Evolutionary conservation across 371 early-diverging fungal species (phyloP), one percentile per base, ranked within the genome.

Genomic region (Zopfochytrium polystomum): DNA sequence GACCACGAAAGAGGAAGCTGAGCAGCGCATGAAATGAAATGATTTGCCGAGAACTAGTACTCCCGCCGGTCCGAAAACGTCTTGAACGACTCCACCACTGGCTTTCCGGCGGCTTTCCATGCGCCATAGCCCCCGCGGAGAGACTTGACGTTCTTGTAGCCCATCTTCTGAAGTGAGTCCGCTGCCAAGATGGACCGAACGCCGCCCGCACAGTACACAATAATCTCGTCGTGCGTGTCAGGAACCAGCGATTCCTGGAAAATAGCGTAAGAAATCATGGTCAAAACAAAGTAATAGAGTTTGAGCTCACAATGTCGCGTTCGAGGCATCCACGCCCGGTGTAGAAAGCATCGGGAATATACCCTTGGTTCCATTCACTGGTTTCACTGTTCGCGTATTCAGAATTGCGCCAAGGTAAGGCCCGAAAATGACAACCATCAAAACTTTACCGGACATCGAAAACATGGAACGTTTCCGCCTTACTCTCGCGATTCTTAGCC

Each of bases 191-290:
- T 42, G 15, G 81, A 80, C 18, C 85, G 75, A 54, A 67, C 52
- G 3, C 84, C 83, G 18, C 81, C 78, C 6, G 81, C 83, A 63
- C 85, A 85, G 67, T 85, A 85, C 30, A 85, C 69, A 11, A 85
- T 75, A 26, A 82, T 63, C 35, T 71, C 70, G 52, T 72, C 73
- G 31, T 60, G 31, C 11, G 63, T 29, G 67, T 74, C 67, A 25
- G 78, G 66, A 27, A 72, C 68, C n/a, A 68, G 27, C 1, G 47
- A 38, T 47, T 77, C 60, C 60, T 60, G 60, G 18, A 0, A 20
- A 20, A 31, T 18, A 46, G 26, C 31, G 11, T 5, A n/a, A n/a
- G n/a, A n/a, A n/a, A n/a, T n/a, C n/a, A n/a, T n/a, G n/a, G n/a
- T n/a, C n/a, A n/a, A n/a, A n/a, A 44, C 11, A 9, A 2, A 55